Base-by-base conservation (phyloP, 345 rosid genomes). In the Bruguiera gymnorhiza region DNA sequence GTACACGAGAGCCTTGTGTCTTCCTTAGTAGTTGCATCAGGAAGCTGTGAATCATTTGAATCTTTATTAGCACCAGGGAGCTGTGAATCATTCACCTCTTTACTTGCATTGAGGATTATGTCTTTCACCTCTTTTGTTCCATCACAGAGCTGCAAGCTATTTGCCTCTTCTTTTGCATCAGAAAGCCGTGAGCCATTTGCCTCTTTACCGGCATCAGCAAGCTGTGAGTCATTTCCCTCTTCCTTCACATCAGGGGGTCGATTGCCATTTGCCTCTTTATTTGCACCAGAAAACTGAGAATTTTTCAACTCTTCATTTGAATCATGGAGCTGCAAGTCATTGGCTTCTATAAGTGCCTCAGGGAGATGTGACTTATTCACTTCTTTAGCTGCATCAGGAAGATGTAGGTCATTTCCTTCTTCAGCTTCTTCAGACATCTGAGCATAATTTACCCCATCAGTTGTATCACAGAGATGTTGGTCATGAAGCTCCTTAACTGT, bases 1-100 rank as follows among this genome's bases (percentile, higher is more conserved):
- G 18, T 61, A 63, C 66, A 37, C 61, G 76, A 63, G 58, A 53
- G 74, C 48, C 21, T 56, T 19, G 52, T 59, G 11, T 60, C 67
- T 31, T 21, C 76, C 54, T 58, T 52, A 13, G 19, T 10, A 18
- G 66, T 59, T 50, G 11, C 50, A 46, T 56, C 48, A 63, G 69
- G 57, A 56, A 48, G 66, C 5, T 30, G 51, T 13, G 51, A 60
- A 6, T 26, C 62, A 58, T 67, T 64, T 52, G 27, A 66, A 24
- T 59, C 66, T 32, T 58, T 50, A 48, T 23, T 36, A 29, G 52
- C 37, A 5, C 39, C 68, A 6, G 31, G 16, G 39, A 63, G 39
- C 56, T 54, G 54, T 16, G 46, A 20, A 16, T 39, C 68, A 18
- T 39, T 55, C 59, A 23, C 50, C 57, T 48, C 66, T 60, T 63